Evolutionary conservation across 1,139 yeast species (phyloP), one percentile per base, ranked within the genome.

Genomic region (Yamadazyma sp.): DNA sequence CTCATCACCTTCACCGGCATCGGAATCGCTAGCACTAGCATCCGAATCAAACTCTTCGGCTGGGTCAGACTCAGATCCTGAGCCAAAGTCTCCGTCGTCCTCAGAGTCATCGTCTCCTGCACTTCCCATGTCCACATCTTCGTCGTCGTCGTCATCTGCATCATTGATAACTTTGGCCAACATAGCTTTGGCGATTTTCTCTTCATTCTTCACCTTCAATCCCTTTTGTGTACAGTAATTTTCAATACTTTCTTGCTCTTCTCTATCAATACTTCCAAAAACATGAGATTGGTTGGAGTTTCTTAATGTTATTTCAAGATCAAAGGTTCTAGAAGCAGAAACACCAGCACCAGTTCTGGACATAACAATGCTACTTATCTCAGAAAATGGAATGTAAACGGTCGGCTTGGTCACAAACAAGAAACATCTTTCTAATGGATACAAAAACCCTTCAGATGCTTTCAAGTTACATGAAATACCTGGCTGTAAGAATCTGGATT

Each of bases 361-460:
- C 68, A 94, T 85, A 23, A 86, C 81, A 25, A 92, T 80, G 33
- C 71, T 75, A 39, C 82, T 72, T 34, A 92, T 79, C 53, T 92
- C 97, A 1, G 85, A 70, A 59, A 81, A 85, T 39, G 97, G 96
- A 47, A 92, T 86, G 60, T 87, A 86, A 31, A 92, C 79, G 0
- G 97, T 89, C 35, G 98, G 97, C 60, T 94, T 94, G 23, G 97
- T 90, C 31, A 92, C 84, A 59, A 92, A 92, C 49, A 92, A 68
- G 57, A 92, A 81, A 41, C 96, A 87, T 62, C 88, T 86, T 50
- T 94, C 98, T 45, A 92, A 74, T 14, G 95, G 90, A 61, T 86
- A 92, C 43, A 92, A 67, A 52, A 88, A 86, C 28, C 98, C 98
- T 66, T 92, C 98, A 37, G 88, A 86, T 0, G 97, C 98, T 63